phyloP scores from a whole-genome alignment of 176 grass and related monocot genomes.

The Puccinellia tenuiflora region DNA sequence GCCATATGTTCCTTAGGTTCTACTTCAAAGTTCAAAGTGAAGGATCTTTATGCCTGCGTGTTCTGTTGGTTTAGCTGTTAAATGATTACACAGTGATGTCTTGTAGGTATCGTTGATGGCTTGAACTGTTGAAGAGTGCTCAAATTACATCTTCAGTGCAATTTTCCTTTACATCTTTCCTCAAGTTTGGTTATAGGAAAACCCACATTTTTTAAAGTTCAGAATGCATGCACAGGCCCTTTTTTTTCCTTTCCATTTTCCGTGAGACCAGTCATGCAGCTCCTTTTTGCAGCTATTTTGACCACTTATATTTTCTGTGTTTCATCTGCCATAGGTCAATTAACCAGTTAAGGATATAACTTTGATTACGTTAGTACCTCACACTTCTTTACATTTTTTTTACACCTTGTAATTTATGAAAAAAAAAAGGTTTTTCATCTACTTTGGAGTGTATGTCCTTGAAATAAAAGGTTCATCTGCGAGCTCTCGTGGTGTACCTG shows the following conservation, averaged over 20 bases:
- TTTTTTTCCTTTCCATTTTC: neutral
- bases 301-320: neutral
- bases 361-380: neutral
- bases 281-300: conserved; percentile 8
- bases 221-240: neutral
- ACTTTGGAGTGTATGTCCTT: neutral
- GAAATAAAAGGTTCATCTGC: neutral
- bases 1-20: neutral
- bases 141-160: neutral
- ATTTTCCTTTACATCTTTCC: neutral
- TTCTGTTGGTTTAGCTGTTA: conserved; percentile 7
- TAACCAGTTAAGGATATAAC: neutral
- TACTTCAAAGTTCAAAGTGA: neutral
- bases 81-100: neutral
- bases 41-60: neutral
- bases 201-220: neutral
- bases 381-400: neutral
- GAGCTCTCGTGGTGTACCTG: neutral
- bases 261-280: neutral
- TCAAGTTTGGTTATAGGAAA: neutral
- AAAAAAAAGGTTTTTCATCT: neutral
- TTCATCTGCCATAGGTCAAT: neutral
- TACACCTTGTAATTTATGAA: neutral
- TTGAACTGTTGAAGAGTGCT: conserved; percentile 16
- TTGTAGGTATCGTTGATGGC: neutral